Percentiles rank a stretch among this genome's conserved stretches.
phyloP scores from a whole-genome alignment of 1,139 yeast genomes.

The Sugiyamaella neomexicana region DNA sequence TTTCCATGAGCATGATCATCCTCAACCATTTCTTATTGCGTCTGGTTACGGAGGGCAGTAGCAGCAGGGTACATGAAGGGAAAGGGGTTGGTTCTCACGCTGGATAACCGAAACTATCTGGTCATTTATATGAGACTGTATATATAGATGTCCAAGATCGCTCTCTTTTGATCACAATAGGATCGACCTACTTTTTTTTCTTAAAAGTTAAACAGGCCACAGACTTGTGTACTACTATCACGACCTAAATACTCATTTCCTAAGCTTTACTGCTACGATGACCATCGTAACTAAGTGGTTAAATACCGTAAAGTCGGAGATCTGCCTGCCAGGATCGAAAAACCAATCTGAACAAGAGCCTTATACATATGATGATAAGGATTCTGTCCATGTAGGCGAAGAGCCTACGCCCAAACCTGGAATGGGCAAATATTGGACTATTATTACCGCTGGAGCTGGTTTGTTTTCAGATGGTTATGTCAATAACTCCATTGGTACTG shows the following conservation, averaged over 20 bases:
- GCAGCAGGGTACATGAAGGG: not conserved
- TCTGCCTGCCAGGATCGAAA: slow-evolving; percentile 18
- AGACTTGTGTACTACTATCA: not conserved
- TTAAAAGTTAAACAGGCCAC: not conserved
- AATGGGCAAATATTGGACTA: slow-evolving; percentile 58
- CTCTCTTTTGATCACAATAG: not conserved
- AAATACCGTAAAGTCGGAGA: slow-evolving; percentile 16
- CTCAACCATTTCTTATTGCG: not conserved
- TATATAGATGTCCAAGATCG: slow-evolving; percentile 9
- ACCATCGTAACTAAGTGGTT: slow-evolving; percentile 18
- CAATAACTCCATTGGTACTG: slow-evolving; percentile 78
- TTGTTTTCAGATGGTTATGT: slow-evolving; percentile 89
- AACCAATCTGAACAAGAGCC: not conserved
- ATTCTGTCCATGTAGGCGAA: slow-evolving; percentile 4
- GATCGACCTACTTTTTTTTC: not conserved
- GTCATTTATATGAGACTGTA: not conserved
- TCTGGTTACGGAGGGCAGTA: not conserved
- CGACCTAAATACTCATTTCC: too few species aligned
- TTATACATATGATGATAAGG: slow-evolving; percentile 2
- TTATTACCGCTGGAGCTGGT: slow-evolving; percentile 87
- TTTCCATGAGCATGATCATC: not conserved
- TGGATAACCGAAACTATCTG: not conserved
- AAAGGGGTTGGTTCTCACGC: not conserved
- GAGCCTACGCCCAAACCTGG: slow-evolving; percentile 10
- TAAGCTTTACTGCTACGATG: slow-evolving; percentile 1